Conservation (phyloP, 2,329 filamentous ascomycete species). For the Myriosclerotinia scirpicola region DNA sequence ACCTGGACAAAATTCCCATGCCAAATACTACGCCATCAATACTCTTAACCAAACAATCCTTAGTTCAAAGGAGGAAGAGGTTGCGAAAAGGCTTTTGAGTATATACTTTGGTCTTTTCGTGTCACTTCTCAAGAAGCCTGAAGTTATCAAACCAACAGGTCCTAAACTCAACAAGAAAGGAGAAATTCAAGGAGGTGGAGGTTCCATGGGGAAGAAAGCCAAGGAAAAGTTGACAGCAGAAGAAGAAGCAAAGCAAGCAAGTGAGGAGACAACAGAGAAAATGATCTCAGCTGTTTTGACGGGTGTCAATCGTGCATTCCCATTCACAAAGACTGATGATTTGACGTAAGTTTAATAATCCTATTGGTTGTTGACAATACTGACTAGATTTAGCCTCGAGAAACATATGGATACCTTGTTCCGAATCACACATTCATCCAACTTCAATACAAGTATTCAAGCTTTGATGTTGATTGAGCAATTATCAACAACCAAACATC, state of each 20-base stretch:
- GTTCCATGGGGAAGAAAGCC: slow-evolving; percentile 52
- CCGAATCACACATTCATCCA: slow-evolving; percentile 93
- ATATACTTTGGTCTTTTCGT: slow-evolving; percentile 94
- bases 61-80: slow-evolving; percentile 75
- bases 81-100: slow-evolving; percentile 77
- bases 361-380: slow-evolving; percentile 15
- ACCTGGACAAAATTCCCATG: slow-evolving; percentile 81
- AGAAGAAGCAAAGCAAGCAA: slow-evolving; percentile 43
- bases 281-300: slow-evolving; percentile 88
- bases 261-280: slow-evolving; percentile 70
- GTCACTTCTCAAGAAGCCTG: slow-evolving; percentile 66
- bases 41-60: slow-evolving; percentile 96
- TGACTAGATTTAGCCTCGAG: slow-evolving; percentile 60
- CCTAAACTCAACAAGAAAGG: slow-evolving; percentile 51
- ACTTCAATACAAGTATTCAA: slow-evolving; percentile 98
- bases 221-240: slow-evolving; percentile 44
- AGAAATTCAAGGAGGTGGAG: slow-evolving; percentile 54
- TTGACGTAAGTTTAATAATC: slow-evolving; percentile 55
- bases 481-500: slow-evolving; percentile 75
- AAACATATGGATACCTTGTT: slow-evolving; percentile 92
- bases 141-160: slow-evolving; percentile 44
- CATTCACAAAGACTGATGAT: slow-evolving; percentile 81
- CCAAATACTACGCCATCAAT: slow-evolving; percentile 94
- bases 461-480: slow-evolving; percentile 94
- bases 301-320: slow-evolving; percentile 93